phyloP scores from a whole-genome alignment of 257 asterid genomes.

The Marsdenia floribunda region DNA sequence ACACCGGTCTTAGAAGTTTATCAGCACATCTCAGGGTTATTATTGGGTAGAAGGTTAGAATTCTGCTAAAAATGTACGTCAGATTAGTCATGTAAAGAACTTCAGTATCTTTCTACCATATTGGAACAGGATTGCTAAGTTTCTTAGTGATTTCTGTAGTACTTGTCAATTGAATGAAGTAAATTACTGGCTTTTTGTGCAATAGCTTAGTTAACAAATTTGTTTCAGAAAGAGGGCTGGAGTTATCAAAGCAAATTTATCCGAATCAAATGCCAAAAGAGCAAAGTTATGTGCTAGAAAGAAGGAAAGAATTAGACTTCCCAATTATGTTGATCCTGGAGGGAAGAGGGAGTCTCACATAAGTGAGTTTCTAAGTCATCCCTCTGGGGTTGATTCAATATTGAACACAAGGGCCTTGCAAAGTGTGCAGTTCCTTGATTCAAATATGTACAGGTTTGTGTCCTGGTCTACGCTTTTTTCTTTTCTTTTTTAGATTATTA shows the following conservation, averaged over 20 bases:
- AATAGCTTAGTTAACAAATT: neutral
- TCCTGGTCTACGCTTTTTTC: neutral
- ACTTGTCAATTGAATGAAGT: neutral
- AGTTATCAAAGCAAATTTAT: conserved; percentile 34
- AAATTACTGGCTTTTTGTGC: neutral
- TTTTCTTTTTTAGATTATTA: neutral
- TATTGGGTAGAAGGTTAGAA: neutral
- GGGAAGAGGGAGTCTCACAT: conserved; percentile 30
- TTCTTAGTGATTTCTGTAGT: conserved; percentile 1
- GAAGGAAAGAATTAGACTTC: conserved; percentile 62
- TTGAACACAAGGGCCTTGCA: conserved; percentile 71
- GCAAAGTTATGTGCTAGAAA: conserved; percentile 65
- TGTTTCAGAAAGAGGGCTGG: conserved; percentile 41
- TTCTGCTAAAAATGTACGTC: neutral
- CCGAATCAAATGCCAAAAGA: conserved; percentile 48
- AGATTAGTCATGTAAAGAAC: neutral
- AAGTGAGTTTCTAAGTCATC: conserved; percentile 67
- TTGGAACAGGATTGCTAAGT: neutral
- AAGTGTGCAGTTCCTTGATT: conserved; percentile 57
- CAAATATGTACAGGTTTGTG: conserved; percentile 61
- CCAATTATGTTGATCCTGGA: conserved; percentile 38
- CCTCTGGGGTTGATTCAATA: conserved; percentile 73
- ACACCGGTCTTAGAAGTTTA: neutral
- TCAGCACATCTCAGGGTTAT: neutral
- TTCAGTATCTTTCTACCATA: neutral